Conservation (phyloP, 2,329 filamentous ascomycete species). For the Sporothrix humicola region DNA sequence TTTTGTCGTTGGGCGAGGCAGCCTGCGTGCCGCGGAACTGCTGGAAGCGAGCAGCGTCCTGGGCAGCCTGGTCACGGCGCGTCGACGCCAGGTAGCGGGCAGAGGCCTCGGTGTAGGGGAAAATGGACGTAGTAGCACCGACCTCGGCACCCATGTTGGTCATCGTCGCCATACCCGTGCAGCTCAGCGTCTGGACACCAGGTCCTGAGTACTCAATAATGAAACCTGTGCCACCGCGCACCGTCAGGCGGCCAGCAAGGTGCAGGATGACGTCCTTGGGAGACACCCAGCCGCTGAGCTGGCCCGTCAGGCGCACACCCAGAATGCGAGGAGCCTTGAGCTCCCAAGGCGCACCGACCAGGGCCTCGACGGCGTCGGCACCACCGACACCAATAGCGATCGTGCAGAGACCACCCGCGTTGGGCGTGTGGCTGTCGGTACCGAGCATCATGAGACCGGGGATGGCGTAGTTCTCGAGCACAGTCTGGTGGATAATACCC, state of each 20-base stretch:
- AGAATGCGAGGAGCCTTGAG: conserved; percentile 91
- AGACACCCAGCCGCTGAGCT: conserved; percentile 86
- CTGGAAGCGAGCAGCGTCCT: conserved; percentile 67
- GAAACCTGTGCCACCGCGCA: conserved; percentile 90
- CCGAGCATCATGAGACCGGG: conserved; percentile 98
- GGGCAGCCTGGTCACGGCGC: conserved; percentile 72
- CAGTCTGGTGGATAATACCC: conserved; percentile 96
- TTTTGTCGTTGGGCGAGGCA: conserved; percentile 45
- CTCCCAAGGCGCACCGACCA: conserved; percentile 97
- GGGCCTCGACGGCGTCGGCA: conserved; percentile 93
- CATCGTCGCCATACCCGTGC: conserved; percentile 90
- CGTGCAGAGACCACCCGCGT: conserved; percentile 90
- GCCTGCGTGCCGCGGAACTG: conserved; percentile 54
- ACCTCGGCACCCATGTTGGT: conserved; percentile 90
- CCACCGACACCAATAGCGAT: conserved; percentile 97
- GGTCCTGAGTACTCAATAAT: conserved; percentile 94
- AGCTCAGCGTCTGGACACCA: conserved; percentile 86
- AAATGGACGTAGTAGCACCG: conserved; percentile 92
- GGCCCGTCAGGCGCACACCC: conserved; percentile 81
- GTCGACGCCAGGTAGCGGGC: conserved; percentile 86
- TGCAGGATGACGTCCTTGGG: conserved; percentile 96
- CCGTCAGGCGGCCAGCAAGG: conserved; percentile 87
- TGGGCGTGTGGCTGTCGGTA: conserved; percentile 96
- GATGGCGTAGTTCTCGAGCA: conserved; percentile 96
- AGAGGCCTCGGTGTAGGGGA: conserved; percentile 87